phyloP scores from a whole-genome alignment of 2,329 filamentous ascomycete species.

The Sclerotinia borealis region DNA sequence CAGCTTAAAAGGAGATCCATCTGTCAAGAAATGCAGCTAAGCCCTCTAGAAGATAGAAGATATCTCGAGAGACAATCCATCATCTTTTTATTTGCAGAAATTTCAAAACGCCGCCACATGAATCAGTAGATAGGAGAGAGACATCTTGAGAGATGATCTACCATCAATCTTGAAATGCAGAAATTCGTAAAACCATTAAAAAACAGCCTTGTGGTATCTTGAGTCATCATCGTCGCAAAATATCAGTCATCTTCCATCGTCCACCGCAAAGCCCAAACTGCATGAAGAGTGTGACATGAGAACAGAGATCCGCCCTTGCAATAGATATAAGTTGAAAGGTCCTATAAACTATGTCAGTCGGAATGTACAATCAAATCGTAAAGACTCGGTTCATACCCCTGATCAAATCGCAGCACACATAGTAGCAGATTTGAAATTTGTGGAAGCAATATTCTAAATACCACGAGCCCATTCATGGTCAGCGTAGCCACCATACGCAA shows the following conservation, averaged over 20 bases:
- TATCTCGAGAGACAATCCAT: neutral
- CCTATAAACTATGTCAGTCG: neutral
- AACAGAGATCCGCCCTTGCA: neutral
- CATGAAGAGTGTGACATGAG: neutral
- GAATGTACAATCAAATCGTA: neutral
- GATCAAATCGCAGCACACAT: neutral
- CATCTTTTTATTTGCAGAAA: neutral
- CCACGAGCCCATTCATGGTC: conserved; percentile 10
- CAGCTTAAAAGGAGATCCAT: too few relatives aligned
- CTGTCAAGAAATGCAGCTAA: neutral
- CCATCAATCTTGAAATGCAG: neutral
- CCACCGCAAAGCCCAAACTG: neutral
- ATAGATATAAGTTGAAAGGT: neutral
- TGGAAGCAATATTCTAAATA: neutral
- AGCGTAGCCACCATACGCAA: conserved; percentile 10
- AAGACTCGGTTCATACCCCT: neutral
- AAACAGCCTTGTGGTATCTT: neutral
- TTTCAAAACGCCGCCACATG: neutral
- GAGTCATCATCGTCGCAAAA: conserved; percentile 2
- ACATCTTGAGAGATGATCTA: neutral
- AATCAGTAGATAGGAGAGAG: neutral
- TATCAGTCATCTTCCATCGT: neutral
- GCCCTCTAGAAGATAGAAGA: neutral
- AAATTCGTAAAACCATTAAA: neutral
- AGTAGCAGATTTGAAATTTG: neutral